Percentiles rank a stretch among this genome's conserved stretches.
These are phyloP conservation scores for Geotrichum candidum DNA, from an alignment of 1,139 yeast genomes.

Conservation along the genomic window DNA sequence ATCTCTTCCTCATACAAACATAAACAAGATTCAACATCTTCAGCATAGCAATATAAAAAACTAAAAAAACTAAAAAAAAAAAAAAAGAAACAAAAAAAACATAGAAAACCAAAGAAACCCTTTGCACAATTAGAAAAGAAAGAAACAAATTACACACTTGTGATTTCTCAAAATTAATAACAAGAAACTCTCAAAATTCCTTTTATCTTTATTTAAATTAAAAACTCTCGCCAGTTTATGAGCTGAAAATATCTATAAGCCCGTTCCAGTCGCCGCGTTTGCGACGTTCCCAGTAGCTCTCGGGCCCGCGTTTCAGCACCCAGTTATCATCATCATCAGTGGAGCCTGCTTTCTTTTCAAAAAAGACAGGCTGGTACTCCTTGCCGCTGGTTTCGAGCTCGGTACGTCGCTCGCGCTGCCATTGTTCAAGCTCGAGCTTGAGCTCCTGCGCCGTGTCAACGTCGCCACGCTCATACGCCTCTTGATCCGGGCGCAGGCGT, in stretches of 20 bases:
- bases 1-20: too few relatives aligned
- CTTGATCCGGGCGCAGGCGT: constrained; percentile 80
- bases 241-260: constrained; percentile 21
- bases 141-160: neutral
- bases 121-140: too few relatives aligned
- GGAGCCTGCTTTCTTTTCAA: constrained; percentile 34
- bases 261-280: constrained; percentile 32
- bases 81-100: too few relatives aligned
- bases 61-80: too few relatives aligned
- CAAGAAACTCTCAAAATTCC: too few relatives aligned
- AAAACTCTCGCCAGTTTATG: neutral
- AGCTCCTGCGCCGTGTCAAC: constrained; percentile 62
- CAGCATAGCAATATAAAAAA: too few relatives aligned
- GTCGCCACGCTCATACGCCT: constrained; percentile 62
- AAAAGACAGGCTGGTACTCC: constrained; percentile 56
- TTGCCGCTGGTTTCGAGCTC: constrained; percentile 44
- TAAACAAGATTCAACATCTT: neutral
- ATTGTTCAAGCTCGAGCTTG: constrained; percentile 67
- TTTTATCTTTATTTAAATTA: too few relatives aligned
- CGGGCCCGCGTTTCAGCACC: constrained; percentile 53
- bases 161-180: neutral
- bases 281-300: constrained; percentile 74
- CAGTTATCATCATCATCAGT: constrained; percentile 44
- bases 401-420: constrained; percentile 72
- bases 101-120: too few relatives aligned